These are phyloP conservation scores for Geranium incanum DNA, from an alignment of 441 rosid species.

Conservation along the genomic window DNA sequence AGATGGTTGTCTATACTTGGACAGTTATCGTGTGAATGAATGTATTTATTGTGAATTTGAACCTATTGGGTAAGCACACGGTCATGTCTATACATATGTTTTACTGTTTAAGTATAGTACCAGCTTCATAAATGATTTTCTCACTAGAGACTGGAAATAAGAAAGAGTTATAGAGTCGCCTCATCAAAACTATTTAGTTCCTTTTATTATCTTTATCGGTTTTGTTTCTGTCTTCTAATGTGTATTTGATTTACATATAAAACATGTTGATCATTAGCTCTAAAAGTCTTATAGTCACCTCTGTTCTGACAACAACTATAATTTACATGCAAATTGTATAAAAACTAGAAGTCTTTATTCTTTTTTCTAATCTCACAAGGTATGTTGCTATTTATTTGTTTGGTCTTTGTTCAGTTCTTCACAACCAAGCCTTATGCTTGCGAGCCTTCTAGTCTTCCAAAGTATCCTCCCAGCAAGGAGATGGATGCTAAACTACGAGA, in stretches of 20 bases:
- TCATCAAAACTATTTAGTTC: background rate
- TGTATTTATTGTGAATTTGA: background rate
- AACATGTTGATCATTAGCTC: background rate
- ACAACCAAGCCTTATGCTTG: constrained; percentile 48
- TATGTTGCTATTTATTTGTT: constrained; percentile 3
- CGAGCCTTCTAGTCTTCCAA: constrained; percentile 58
- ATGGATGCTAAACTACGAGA: constrained; percentile 43
- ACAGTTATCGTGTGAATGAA: background rate
- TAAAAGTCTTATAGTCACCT: background rate
- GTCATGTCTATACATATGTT: background rate
- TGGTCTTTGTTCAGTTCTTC: constrained; percentile 40
- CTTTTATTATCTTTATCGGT: background rate
- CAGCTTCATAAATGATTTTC: background rate
- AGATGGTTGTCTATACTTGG: background rate
- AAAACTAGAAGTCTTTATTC: background rate
- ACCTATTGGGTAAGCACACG: background rate
- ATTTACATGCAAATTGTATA: background rate
- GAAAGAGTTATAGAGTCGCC: background rate
- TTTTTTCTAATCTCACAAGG: too few relatives aligned
- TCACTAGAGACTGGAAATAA: background rate
- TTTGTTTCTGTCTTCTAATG: background rate
- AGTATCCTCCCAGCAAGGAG: constrained; percentile 58
- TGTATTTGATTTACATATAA: background rate
- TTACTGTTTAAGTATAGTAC: background rate
- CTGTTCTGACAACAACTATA: background rate